Evolutionary conservation across 345 rosid genomes (phyloP), one percentile per base, ranked within the genome.

Genomic region (Ceriops zippeliana): DNA sequence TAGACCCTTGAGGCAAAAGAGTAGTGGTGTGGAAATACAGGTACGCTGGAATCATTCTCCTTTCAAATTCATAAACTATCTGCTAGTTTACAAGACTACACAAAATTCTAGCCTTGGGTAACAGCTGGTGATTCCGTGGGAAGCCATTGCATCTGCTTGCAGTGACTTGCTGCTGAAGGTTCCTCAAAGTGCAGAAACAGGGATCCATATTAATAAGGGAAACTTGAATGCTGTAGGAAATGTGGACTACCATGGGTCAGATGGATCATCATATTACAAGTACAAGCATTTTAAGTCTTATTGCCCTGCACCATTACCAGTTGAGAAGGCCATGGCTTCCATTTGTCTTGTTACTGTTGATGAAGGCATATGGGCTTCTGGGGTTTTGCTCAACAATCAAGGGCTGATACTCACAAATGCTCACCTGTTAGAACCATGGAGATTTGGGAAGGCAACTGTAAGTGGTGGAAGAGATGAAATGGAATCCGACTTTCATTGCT

Each of bases 91-190:
- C 81, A 75, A 82, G 49, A 80, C 86, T 78, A 89, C 83, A 76
- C 81, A 86, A 83, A 79, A 83, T 70, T 85, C 80, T 95, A 86
- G 96, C 84, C 81, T 95, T 89, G 82, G 97, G 82, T 90, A 82
- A 86, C 96, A 88, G 99, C 92, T 90, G 81, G 87, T 95, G 96
- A 91, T 95, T 82, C 97, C 97, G 4, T 95, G 97, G 97, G 93
- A 85, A 78, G 96, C 96, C 86, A 84, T 95, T 82, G 85, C 91
- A 82, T 75, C 86, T 83, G 90, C 96, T 85, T 88, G 89, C 79
- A 78, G 84, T 74, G 84, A 85, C 84, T 83, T 88, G 73, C 90
- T 91, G 82, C 85, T 79, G 80, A 82, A 87, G 83, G 83, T 81
- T 82, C 83, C 93, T 69, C 80, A 74, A 71, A 76, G 57, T 67